Base-by-base conservation (phyloP, 225 moss, liverwort and hornwort genomes). In the Antitrichia curtipendula region DNA sequence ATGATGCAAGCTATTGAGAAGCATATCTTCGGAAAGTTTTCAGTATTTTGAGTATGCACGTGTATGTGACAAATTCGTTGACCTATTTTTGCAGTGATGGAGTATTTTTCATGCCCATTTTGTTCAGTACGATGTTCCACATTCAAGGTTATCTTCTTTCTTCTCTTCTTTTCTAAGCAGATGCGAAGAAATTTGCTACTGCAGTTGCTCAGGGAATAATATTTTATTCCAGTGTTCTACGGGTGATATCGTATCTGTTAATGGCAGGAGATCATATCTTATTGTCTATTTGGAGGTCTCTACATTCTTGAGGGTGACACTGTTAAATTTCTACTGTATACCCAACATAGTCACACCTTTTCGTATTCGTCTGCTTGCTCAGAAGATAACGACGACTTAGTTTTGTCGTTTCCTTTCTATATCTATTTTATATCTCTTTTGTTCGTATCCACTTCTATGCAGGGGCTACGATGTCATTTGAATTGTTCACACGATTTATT, bases 31-130 rank as follows among this genome's bases (percentile, higher is more conserved):
- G 70, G 32, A 32, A 62, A 69, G 58, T 57, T 58, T 84, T 58
- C 23, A 75, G 45, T 84, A 59, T 81, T 76, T 88, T 81, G 34
- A 82, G 61, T 75, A 84, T 81, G 75, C 57, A 17, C 79, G 32
- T 65, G 43, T 45, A 47, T 61, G 56, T 86, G 70, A 70, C 80
- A 34, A 66, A 40, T 77, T 87, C 69, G 34, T 82, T 71, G 80
- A 36, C 61, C 49, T 83, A 32, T 73, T 64, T 84, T 84, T 90
- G 88, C 94, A 98, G 98, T 96, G 85, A 94, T 95, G 78, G 96
- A 96, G 79, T 92, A 96, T 86, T 98, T 96, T 85, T 91, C 96
- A 45, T 98, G 98, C 91, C 98, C 98, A 65, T 96, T 98, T 89
- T 98, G 98, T 87, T 92, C 93, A 40, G 94, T 93, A 75, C 93